Evolutionary conservation across 805 yeast genomes (phyloP).

Genomic region (Suhomyces vadensis): DNA sequence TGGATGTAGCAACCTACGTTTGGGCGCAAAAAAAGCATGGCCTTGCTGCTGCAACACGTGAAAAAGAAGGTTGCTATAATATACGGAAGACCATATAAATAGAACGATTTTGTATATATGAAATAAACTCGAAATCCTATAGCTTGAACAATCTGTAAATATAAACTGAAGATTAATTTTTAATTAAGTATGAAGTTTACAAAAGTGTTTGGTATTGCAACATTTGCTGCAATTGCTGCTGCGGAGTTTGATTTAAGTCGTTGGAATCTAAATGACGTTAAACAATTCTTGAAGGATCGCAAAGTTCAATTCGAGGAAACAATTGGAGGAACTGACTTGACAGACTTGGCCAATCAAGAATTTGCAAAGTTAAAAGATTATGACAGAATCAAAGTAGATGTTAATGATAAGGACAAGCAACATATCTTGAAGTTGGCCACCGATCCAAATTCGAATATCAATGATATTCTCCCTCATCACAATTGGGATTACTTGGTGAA

Average conservation of each 20-base stretch:
- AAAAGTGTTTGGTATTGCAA: background rate
- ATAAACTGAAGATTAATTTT: no score
- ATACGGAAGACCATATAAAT: background rate
- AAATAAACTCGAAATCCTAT: no score
- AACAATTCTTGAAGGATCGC: conserved; percentile 30
- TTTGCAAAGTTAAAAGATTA: conserved; percentile 20
- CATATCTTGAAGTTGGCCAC: conserved; percentile 17
- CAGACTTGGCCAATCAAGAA: conserved; percentile 26
- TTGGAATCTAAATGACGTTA: conserved; percentile 21
- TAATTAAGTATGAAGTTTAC: conserved; percentile 1
- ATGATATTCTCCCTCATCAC: conserved; percentile 17
- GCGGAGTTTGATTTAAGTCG: conserved; percentile 5
- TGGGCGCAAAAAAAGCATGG: conserved; percentile 2
- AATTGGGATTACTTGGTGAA: conserved; percentile 18
- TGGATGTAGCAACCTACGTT: conserved; percentile 5
- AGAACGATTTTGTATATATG: background rate
- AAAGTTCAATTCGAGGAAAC: conserved; percentile 22
- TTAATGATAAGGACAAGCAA: conserved; percentile 15
- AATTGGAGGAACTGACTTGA: conserved; percentile 22
- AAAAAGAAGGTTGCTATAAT: background rate
- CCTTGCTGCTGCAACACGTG: conserved; percentile 3
- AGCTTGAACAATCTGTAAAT: no score
- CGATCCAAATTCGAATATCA: conserved; percentile 15
- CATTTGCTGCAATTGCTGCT: conserved; percentile 1
- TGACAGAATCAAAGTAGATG: conserved; percentile 11